Percentiles rank a stretch among this genome's conserved stretches.
These are phyloP conservation scores for Hypoxylon fragiforme DNA, from an alignment of 495 filamentous ascomycete genomes.

Conservation along the genomic window DNA sequence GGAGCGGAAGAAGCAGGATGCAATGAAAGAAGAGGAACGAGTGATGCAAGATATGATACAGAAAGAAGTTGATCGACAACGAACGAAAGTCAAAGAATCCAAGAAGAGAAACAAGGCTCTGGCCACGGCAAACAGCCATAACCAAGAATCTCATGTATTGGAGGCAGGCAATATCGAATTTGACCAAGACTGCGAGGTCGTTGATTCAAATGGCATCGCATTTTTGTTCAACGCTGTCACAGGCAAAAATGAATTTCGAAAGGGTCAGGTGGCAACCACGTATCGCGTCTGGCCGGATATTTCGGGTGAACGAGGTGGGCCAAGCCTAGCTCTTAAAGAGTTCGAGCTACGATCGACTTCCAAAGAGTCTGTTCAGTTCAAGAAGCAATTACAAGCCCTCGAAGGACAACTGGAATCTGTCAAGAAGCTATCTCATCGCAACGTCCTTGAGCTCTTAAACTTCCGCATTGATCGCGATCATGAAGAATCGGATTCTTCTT, in stretches of 20 bases:
- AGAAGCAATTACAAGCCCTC: slow-evolving; percentile 66
- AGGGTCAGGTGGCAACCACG: slow-evolving; percentile 60
- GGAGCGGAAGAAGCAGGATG: slow-evolving; percentile 55
- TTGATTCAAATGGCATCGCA: slow-evolving; percentile 57
- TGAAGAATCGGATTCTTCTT: slow-evolving; percentile 42
- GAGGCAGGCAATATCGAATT: slow-evolving; percentile 58
- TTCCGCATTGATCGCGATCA: slow-evolving; percentile 69
- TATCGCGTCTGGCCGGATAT: slow-evolving; percentile 71
- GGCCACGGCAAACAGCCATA: slow-evolving; percentile 17
- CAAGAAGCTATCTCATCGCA: slow-evolving; percentile 74
- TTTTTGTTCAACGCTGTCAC: slow-evolving; percentile 66
- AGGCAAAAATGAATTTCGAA: slow-evolving; percentile 60
- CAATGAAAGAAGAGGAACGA: slow-evolving; percentile 73
- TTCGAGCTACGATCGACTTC: slow-evolving; percentile 58
- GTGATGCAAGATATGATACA: slow-evolving; percentile 74
- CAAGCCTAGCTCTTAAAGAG: slow-evolving; percentile 72
- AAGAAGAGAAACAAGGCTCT: slow-evolving; percentile 47
- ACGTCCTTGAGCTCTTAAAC: slow-evolving; percentile 74
- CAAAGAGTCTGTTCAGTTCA: slow-evolving; percentile 60
- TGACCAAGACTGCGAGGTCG: slow-evolving; percentile 67
- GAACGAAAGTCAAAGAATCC: slow-evolving; percentile 59
- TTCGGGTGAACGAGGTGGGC: slow-evolving; percentile 52
- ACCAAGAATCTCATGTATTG: slow-evolving; percentile 15
- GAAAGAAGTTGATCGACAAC: slow-evolving; percentile 70
- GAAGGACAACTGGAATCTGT: slow-evolving; percentile 71